Base-by-base conservation (phyloP, 2,329 filamentous ascomycete species). In the Plenodomus tracheiphilus region DNA sequence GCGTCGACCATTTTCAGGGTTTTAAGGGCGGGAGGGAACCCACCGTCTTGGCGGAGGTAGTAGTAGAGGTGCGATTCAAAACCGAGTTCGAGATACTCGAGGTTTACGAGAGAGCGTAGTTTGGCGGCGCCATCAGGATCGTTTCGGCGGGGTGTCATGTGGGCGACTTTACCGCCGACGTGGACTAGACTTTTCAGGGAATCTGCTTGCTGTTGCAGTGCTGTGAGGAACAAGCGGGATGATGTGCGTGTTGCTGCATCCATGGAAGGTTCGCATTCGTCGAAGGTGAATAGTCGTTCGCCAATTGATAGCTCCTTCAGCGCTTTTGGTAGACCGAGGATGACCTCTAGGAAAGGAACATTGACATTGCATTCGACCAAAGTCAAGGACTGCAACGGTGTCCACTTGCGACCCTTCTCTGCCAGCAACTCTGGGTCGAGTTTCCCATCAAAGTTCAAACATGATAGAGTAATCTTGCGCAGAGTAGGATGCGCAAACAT, bases 361-460 rank as follows among this genome's bases (percentile, higher is more conserved):
- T 59, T 56, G 44, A 73, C 63, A 34, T 73, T 73, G 30, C 69
- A 72, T 47, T 73, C 70, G 11, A 72, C 65, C n/a, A 73, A 59
- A 1, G 58, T 67, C 8, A 73, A 47, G 4, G 62, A 68, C 21
- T 55, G 56, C 0, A 73, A 56, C 18, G 65, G 55, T 15, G 69
- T 72, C 1, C 64, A 61, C 41, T 58, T 62, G 16, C 38, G 54
- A 25, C 62, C 57, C 15, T 58, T 39, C 18, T 40, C 42, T 9
- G 54, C 39, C 10, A 66, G 56, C 9, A 56, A 45, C 11, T 43
- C 41, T 28, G 45, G 42, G 1, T 34, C 42, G n/a, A 58, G 47
- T 18, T 57, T 45, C 4, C 42, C 54, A 16, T 66, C 56, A 17
- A 72, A 65, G 35, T 72, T 62, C 39, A 64, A 47, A 41, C 69